These are phyloP conservation scores for Zymoseptoria passerinii DNA, from an alignment of 2,329 filamentous ascomycete species.

Conservation along the genomic window DNA sequence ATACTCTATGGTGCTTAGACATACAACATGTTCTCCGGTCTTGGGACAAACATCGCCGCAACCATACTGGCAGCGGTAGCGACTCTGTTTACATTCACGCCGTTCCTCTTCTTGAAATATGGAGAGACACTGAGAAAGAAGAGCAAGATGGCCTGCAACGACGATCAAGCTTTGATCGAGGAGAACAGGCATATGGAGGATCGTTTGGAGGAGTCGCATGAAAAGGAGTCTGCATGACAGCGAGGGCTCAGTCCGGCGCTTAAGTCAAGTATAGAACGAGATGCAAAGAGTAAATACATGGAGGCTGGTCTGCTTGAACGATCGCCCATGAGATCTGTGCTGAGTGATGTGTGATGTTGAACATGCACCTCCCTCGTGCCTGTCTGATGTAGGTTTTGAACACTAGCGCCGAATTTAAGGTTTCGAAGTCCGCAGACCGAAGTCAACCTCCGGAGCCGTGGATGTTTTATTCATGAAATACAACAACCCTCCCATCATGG, in stretches of 20 bases:
- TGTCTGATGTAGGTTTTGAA: neutral
- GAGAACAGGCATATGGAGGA: conserved; percentile 16
- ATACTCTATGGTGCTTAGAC: conserved; percentile 24
- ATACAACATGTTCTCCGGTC: conserved; percentile 46
- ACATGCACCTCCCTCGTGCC: neutral
- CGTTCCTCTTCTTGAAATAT: conserved; percentile 16
- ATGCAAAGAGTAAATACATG: too few species aligned
- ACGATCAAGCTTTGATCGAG: conserved; percentile 10
- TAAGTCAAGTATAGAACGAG: too few species aligned
- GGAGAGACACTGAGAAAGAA: conserved; percentile 10
- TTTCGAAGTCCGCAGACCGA: neutral
- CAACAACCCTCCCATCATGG: conserved; percentile 27
- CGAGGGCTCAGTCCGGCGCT: neutral
- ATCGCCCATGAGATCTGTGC: too few species aligned
- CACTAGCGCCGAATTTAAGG: neutral
- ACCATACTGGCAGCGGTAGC: conserved; percentile 31
- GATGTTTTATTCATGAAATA: neutral
- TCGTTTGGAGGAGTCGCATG: neutral
- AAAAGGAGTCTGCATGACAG: neutral
- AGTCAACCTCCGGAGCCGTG: neutral
- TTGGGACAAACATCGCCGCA: conserved; percentile 34
- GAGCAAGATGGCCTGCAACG: conserved; percentile 10
- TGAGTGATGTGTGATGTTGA: neutral
- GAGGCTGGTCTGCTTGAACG: too few species aligned
- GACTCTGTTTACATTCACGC: conserved; percentile 28